These are phyloP conservation scores for Candida arabinofermentans DNA, from an alignment of 805 yeast genomes.

Conservation along the genomic window DNA sequence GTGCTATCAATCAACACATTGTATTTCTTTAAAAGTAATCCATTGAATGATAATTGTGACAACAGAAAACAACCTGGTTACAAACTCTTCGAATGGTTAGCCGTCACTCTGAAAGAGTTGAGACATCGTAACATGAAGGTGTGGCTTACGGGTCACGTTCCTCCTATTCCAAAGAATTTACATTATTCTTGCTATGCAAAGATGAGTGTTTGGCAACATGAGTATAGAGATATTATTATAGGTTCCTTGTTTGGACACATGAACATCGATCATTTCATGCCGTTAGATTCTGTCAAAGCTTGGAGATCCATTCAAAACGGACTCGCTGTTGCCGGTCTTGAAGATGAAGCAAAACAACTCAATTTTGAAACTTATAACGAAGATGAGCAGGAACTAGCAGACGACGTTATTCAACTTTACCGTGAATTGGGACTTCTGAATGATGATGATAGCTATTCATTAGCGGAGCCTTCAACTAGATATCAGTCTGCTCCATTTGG, in stretches of 20 bases:
- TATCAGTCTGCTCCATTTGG: slow-evolving; percentile 66
- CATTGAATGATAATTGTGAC: slow-evolving; percentile 79
- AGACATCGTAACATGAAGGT: slow-evolving; percentile 74
- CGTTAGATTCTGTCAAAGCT: slow-evolving; percentile 67
- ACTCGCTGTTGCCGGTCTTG: slow-evolving; percentile 15
- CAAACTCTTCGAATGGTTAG: slow-evolving; percentile 72
- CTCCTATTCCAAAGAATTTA: slow-evolving; percentile 75
- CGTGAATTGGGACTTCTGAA: slow-evolving; percentile 17
- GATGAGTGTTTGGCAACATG: slow-evolving; percentile 76
- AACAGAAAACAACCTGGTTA: slow-evolving; percentile 74
- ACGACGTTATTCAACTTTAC: slow-evolving; percentile 16
- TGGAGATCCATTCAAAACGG: slow-evolving; percentile 44
- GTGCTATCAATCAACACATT: slow-evolving; percentile 75
- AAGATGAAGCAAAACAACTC: slow-evolving; percentile 14
- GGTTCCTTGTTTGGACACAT: slow-evolving; percentile 87
- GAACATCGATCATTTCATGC: slow-evolving; percentile 84
- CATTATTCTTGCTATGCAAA: slow-evolving; percentile 72
- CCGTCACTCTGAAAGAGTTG: slow-evolving; percentile 67
- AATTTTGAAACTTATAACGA: slow-evolving; percentile 11
- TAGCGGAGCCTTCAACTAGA: slow-evolving; percentile 21
- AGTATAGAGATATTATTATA: slow-evolving; percentile 75
- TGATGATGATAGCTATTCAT: slow-evolving; percentile 20
- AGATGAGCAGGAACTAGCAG: slow-evolving; percentile 26
- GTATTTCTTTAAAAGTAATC: slow-evolving; percentile 71
- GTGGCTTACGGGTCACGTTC: slow-evolving; percentile 87